These are phyloP conservation scores for Camelina hispida DNA, from an alignment of 345 rosid species.

Conservation along the genomic window DNA sequence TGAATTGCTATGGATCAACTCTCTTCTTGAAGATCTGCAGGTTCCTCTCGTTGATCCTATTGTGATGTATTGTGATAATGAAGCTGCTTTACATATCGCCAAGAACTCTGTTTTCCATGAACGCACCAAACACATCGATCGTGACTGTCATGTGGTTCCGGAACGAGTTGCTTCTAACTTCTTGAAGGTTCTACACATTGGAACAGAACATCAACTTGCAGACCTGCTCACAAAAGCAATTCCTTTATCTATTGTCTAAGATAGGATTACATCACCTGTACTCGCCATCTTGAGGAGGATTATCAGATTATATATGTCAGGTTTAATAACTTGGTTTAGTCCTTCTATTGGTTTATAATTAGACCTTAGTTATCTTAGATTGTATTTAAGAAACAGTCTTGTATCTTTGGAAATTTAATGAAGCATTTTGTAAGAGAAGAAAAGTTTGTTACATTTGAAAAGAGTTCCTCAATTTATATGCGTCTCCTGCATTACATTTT, in stretches of 20 bases:
- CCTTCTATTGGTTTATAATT: too few relatives aligned
- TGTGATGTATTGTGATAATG: not conserved
- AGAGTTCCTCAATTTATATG: too few relatives aligned
- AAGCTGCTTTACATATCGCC: not conserved
- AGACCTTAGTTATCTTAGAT: too few relatives aligned
- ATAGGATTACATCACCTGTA: not conserved
- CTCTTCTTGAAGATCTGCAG: too few relatives aligned
- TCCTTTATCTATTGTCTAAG: not conserved
- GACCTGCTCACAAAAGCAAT: not conserved
- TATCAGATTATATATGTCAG: too few relatives aligned
- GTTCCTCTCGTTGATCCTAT: not conserved
- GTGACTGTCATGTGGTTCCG: not conserved
- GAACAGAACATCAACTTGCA: not conserved
- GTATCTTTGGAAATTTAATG: too few relatives aligned
- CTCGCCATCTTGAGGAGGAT: not conserved
- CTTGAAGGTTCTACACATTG: fast-evolving
- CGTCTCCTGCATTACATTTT: not conserved
- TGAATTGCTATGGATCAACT: too few relatives aligned
- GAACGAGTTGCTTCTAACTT: not conserved
- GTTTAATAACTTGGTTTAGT: too few relatives aligned
- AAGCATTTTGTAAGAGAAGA: too few relatives aligned
- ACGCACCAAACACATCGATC: not conserved
- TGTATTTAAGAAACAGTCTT: too few relatives aligned
- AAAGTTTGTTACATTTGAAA: too few relatives aligned
- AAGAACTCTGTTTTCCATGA: not conserved